Percentiles rank a stretch among this genome's conserved stretches.
Evolutionary conservation across 2,329 filamentous ascomycete genomes (phyloP).

Genomic region (Cryphonectria japonica): DNA sequence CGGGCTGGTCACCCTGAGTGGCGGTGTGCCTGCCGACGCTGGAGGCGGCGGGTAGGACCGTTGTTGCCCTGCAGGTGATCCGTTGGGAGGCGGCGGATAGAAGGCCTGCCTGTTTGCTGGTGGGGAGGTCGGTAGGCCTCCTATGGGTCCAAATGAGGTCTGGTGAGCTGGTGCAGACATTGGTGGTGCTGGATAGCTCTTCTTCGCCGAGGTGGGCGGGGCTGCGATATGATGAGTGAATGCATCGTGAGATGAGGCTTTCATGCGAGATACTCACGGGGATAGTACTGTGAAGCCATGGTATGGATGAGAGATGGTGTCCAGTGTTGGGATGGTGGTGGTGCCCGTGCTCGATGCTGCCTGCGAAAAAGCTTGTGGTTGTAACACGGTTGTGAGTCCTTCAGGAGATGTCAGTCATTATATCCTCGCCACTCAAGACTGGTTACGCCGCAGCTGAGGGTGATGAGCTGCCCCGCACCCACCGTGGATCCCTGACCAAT

Average conservation of each 20-base stretch:
- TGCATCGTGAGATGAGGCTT: not conserved
- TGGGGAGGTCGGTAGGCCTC: constrained; percentile 39
- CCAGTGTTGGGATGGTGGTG: not conserved
- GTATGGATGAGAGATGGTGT: not conserved
- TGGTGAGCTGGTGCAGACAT: constrained; percentile 42
- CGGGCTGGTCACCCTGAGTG: constrained; percentile 36
- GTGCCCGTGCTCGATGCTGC: not conserved
- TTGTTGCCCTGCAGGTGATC: constrained; percentile 34
- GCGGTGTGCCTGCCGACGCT: constrained; percentile 37
- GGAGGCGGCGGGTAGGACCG: constrained; percentile 44
- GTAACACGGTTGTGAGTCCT: not conserved
- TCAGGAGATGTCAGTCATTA: constrained; percentile 15
- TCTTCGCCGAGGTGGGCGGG: constrained; percentile 33
- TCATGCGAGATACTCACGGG: constrained; percentile 31
- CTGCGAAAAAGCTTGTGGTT: not conserved
- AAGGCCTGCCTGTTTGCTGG: constrained; percentile 43
- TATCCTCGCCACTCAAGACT: constrained; percentile 7
- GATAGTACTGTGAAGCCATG: constrained; percentile 35
- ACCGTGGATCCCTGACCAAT: constrained; percentile 16
- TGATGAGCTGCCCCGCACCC: constrained; percentile 28
- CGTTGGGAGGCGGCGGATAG: constrained; percentile 39
- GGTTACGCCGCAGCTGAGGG: constrained; percentile 21
- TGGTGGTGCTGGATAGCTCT: constrained; percentile 42
- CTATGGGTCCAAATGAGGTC: constrained; percentile 38
- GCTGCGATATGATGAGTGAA: constrained; percentile 28